These are phyloP conservation scores for Teratosphaeria gauchensis DNA, from an alignment of 2,329 filamentous ascomycete species.

Conservation along the genomic window DNA sequence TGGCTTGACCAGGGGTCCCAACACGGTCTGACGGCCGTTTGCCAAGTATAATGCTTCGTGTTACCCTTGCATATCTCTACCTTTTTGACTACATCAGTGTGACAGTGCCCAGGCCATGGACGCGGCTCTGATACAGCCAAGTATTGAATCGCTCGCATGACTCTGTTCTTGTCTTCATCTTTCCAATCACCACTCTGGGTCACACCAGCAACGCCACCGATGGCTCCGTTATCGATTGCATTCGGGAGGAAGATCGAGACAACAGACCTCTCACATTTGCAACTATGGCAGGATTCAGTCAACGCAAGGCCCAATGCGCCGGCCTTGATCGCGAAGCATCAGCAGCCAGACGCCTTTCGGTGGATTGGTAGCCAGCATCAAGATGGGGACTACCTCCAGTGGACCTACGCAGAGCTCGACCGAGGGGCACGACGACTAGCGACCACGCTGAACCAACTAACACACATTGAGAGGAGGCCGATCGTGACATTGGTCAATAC, in stretches of 20 bases:
- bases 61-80: neutral
- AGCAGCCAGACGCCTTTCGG: conserved; percentile 18
- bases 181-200: neutral
- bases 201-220: conserved; percentile 5
- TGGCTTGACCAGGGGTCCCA: neutral
- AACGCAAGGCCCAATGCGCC: conserved; percentile 19
- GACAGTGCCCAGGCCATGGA: neutral
- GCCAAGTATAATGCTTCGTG: neutral
- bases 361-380: conserved; percentile 22
- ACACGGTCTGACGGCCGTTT: neutral
- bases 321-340: conserved; percentile 23
- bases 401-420: conserved; percentile 24
- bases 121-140: neutral
- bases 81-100: neutral
- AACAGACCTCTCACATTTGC: conserved; percentile 19
- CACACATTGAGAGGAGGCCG: conserved; percentile 22
- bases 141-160: neutral
- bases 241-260: conserved; percentile 17
- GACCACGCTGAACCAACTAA: conserved; percentile 19
- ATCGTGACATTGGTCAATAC: conserved; percentile 24
- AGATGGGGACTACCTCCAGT: conserved; percentile 20
- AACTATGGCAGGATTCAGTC: conserved; percentile 23
- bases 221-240: conserved; percentile 13
- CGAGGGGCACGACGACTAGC: conserved; percentile 22
- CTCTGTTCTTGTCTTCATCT: neutral